Percentiles rank a stretch among this genome's conserved stretches.
phyloP scores from a whole-genome alignment of 2,329 filamentous ascomycete genomes.

The Sclerotinia sclerotiorum region DNA sequence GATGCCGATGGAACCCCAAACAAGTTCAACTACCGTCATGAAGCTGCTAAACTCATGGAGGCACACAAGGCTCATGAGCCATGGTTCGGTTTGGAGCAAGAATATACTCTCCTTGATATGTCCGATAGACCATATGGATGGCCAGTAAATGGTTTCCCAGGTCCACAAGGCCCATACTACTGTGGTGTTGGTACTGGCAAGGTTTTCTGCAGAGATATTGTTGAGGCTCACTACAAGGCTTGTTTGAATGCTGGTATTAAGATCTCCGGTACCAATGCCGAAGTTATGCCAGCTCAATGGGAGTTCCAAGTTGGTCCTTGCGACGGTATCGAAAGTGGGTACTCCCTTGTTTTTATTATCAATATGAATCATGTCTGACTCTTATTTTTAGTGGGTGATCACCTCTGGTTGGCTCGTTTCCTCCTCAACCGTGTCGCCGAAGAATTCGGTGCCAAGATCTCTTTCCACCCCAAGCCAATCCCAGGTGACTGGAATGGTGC shows the following conservation, averaged over 20 bases:
- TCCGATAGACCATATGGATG: slow-evolving; percentile 90
- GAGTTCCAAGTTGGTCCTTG: slow-evolving; percentile 97
- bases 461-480: slow-evolving; percentile 93
- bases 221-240: slow-evolving; percentile 90
- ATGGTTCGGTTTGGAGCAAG: slow-evolving; percentile 98
- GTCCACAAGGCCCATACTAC: slow-evolving; percentile 90
- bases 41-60: slow-evolving; percentile 87
- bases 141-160: slow-evolving; percentile 77
- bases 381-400: slow-evolving; percentile 71
- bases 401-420: slow-evolving; percentile 93
- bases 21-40: slow-evolving; percentile 97
- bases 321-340: slow-evolving; percentile 75
- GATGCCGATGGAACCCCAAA: slow-evolving; percentile 92
- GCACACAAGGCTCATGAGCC: slow-evolving; percentile 77
- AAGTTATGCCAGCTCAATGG: slow-evolving; percentile 98
- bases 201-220: slow-evolving; percentile 96
- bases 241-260: slow-evolving; percentile 82
- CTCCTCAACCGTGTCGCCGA: slow-evolving; percentile 88
- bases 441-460: slow-evolving; percentile 95
- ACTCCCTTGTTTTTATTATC: slow-evolving; percentile 16
- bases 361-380: slow-evolving; percentile 32
- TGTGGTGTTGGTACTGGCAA: slow-evolving; percentile 97
- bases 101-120: slow-evolving; percentile 90
- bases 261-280: slow-evolving; percentile 97
- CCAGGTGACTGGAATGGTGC: slow-evolving; percentile 96